Base-by-base conservation (phyloP, 306 rosid genomes). In the Rosa rugosa region DNA sequence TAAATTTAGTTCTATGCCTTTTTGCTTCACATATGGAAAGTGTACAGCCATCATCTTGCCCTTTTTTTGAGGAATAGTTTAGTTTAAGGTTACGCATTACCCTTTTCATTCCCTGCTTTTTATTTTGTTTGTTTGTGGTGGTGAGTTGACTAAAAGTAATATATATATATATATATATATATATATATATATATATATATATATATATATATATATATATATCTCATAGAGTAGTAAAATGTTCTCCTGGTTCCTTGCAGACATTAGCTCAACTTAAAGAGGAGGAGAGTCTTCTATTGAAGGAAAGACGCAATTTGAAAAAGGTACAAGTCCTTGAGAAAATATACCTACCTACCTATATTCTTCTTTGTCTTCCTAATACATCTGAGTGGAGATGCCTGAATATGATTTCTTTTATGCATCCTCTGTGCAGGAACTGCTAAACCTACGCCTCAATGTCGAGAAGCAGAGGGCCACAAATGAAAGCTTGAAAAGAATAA, bases 221-320 rank as follows among this genome's bases (percentile, higher is more conserved):
- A 31, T 31, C 36, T 31, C 73, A 17, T n/a, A 7, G 62, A n/a
- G 27, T 36, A 34, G 22, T 66, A 73, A 38, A 8, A 44, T 4
- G 75, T 44, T 63, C 3, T n/a, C 71, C 40, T 65, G 88, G 80
- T 74, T 80, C 64, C 4, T 11, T 63, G 75, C 96, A 95, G 99
- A 91, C 98, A 23, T 77, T 93, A 56, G 85, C 91, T 71, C 96
- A 92, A 78, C 90, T 95, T 73, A 90, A 73, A 85, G 99, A 92
- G 79, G 98, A 90, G 88, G 97, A 92, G 84, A 85, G 65, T 85
- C 51, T 84, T 18, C 87, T 92, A 64, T 80, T 91, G 79, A 85
- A 83, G 84, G 99, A 95, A 83, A 90, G 89, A 75, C 87, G 65
- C 83, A 80, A 71, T 72, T 87, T 92, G 94, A 86, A 83, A 82